These are phyloP conservation scores for Alternaria novae-zelandiae DNA, from an alignment of 2,329 filamentous ascomycete species.

Conservation along the genomic window DNA sequence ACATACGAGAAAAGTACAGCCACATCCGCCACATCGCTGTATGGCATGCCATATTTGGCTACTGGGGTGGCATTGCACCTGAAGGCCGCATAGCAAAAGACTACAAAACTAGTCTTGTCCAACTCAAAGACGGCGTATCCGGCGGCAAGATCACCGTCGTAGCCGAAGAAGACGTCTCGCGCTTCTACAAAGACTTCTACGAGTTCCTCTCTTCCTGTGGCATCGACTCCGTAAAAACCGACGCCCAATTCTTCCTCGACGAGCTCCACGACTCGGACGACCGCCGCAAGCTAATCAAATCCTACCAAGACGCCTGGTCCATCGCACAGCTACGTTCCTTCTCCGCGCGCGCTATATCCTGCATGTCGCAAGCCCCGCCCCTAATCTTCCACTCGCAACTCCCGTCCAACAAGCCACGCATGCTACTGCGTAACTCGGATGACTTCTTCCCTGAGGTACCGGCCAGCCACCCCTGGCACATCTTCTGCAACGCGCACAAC, in stretches of 20 bases:
- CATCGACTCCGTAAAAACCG: conserved; percentile 88
- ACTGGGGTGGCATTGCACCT: conserved; percentile 81
- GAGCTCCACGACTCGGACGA: conserved; percentile 70
- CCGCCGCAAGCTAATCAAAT: conserved; percentile 72
- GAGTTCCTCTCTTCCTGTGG: conserved; percentile 75
- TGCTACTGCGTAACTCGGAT: conserved; percentile 84
- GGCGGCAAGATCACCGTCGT: conserved; percentile 75
- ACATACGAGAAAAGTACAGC: conserved; percentile 72
- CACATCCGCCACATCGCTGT: conserved; percentile 85
- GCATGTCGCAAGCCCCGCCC: conserved; percentile 91
- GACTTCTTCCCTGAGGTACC: conserved; percentile 89
- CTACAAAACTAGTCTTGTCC: conserved; percentile 74
- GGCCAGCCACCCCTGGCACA: conserved; percentile 88
- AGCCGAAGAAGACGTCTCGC: conserved; percentile 72
- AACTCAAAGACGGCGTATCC: conserved; percentile 62
- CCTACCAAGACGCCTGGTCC: conserved; percentile 88
- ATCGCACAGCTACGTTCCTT: conserved; percentile 80
- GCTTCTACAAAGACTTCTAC: conserved; percentile 93
- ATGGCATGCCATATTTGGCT: conserved; percentile 79
- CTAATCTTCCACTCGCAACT: conserved; percentile 86
- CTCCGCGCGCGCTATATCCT: conserved; percentile 78
- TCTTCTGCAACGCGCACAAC: conserved; percentile 94
- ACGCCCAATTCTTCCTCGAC: conserved; percentile 90
- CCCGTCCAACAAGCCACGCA: conserved; percentile 73
- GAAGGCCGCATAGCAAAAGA: conserved; percentile 73